Conservation (phyloP, 305 asterid genomes). For the Solanum hybrid region DNA sequence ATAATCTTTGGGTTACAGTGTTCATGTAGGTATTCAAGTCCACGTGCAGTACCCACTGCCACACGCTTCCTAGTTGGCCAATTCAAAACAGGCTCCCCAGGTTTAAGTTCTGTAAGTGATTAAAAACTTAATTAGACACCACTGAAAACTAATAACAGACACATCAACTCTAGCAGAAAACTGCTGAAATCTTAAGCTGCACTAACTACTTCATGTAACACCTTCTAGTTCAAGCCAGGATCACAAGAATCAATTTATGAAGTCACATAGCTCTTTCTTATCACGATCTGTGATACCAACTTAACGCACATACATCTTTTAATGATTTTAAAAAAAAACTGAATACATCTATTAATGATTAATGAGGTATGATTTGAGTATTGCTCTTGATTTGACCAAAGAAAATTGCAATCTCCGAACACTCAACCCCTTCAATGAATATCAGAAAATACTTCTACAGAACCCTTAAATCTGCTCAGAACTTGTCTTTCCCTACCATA, state of each 20-base stretch:
- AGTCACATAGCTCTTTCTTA: not conserved
- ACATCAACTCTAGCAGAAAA: not conserved
- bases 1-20: conserved; percentile 61
- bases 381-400: not conserved
- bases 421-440: not conserved
- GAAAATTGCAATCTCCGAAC: not conserved
- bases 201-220: not conserved
- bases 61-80: conserved; percentile 54
- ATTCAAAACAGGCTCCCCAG: conserved; percentile 56
- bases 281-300: not conserved
- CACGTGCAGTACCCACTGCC: conserved; percentile 64
- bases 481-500: not conserved
- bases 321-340: not conserved
- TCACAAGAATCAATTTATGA: not conserved
- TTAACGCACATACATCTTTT: not conserved
- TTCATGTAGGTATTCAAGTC: conserved; percentile 55
- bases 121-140: not conserved
- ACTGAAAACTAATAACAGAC: not conserved
- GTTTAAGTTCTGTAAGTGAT: conserved; percentile 49
- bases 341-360: not conserved
- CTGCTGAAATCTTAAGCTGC: not conserved
- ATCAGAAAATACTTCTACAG: not conserved
- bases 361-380: not conserved
- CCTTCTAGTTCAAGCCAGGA: not conserved
- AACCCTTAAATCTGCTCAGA: not conserved